phyloP scores from a whole-genome alignment of 768 basidiomycete species.

The Strobilomyces dryophilus region DNA sequence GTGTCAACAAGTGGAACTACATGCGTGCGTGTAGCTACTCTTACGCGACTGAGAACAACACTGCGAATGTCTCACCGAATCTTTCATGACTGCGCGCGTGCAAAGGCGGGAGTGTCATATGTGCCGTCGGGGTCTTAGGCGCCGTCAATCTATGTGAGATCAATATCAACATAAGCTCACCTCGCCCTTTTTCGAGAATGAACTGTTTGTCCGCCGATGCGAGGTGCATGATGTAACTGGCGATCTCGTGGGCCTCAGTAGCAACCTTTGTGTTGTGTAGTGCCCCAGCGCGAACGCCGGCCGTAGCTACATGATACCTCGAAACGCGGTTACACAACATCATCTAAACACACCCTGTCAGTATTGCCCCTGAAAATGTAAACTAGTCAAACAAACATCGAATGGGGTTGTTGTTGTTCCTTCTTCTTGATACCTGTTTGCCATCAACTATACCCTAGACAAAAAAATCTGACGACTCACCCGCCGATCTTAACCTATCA shows the following conservation, averaged over 20 bases:
- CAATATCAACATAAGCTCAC: conserved; percentile 27
- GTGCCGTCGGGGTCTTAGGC: conserved; percentile 32
- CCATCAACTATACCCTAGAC: neutral
- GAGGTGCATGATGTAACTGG: conserved; percentile 56
- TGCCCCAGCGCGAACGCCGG: conserved; percentile 56
- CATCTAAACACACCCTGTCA: conserved; percentile 44
- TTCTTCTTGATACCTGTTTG: conserved; percentile 55
- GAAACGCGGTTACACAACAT: conserved; percentile 69
- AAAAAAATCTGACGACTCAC: conserved; percentile 16
- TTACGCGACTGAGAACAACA: neutral
- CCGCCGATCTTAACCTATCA: conserved; percentile 56
- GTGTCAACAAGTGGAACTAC: neutral
- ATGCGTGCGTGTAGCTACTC: neutral
- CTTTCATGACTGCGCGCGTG: neutral
- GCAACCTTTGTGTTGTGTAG: conserved; percentile 49
- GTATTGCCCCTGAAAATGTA: neutral
- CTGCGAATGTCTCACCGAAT: neutral
- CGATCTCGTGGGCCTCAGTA: conserved; percentile 52
- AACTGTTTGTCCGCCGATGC: conserved; percentile 59
- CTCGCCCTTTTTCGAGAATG: conserved; percentile 55
- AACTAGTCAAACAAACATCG: conserved; percentile 43
- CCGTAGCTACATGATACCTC: conserved; percentile 60
- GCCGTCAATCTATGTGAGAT: neutral
- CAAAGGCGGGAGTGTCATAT: conserved; percentile 47
- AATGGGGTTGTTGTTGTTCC: conserved; percentile 84